Conservation (phyloP, 2,329 filamentous ascomycete species). For the Cladosporium sp. region DNA sequence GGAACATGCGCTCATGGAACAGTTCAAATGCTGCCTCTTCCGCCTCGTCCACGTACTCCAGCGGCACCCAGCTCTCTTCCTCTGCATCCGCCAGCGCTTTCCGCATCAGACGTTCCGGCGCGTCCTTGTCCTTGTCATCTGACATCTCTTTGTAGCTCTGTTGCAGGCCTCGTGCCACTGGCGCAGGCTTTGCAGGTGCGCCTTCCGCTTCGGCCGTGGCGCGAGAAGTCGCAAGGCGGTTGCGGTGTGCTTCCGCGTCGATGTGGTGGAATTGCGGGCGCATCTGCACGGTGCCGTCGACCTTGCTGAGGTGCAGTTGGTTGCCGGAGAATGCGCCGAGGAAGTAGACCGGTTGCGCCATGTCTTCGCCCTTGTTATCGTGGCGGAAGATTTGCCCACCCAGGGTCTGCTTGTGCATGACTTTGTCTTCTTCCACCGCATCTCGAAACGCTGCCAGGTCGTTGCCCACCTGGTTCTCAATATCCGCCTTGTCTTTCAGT, state of each 20-base stretch:
- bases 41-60: slow-evolving; percentile 80
- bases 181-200: slow-evolving; percentile 39
- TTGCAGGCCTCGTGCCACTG: slow-evolving; percentile 20
- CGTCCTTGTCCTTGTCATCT: slow-evolving; percentile 58
- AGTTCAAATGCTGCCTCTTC: slow-evolving; percentile 67
- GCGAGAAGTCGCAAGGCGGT: slow-evolving; percentile 44
- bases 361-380: slow-evolving; percentile 64
- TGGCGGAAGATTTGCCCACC: slow-evolving; percentile 69
- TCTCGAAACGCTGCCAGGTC: slow-evolving; percentile 56
- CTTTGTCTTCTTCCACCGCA: slow-evolving; percentile 63
- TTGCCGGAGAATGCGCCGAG: slow-evolving; percentile 84
- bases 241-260: slow-evolving; percentile 74
- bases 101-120: slow-evolving; percentile 60
- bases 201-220: slow-evolving; percentile 40
- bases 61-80: slow-evolving; percentile 72
- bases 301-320: slow-evolving; percentile 78
- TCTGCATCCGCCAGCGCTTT: slow-evolving; percentile 73
- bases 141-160: slow-evolving; percentile 32
- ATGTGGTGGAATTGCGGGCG: slow-evolving; percentile 90
- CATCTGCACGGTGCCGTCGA: slow-evolving; percentile 79
- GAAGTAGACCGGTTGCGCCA: slow-evolving; percentile 65
- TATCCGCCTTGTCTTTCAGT: slow-evolving; percentile 44
- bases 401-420: slow-evolving; percentile 75
- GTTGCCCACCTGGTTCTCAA: slow-evolving; percentile 34
- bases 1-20: slow-evolving; percentile 69